Base-by-base conservation (phyloP, 129 eudicot genomes). In the Chrysanthemum makinoi region DNA sequence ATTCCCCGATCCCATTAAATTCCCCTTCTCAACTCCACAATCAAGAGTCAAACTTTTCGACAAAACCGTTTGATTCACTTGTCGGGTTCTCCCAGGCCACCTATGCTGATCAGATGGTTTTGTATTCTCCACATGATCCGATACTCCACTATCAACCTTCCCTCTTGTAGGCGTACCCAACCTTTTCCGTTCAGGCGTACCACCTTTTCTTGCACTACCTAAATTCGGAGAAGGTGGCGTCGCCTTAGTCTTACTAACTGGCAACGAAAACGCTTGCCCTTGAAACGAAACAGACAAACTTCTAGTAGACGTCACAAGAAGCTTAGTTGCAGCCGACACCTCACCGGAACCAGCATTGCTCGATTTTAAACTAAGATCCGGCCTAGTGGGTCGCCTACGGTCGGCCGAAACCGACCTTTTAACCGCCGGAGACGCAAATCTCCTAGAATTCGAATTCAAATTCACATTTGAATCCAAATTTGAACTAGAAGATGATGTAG, bases 241-340 rank as follows among this genome's bases (percentile, higher is more conserved):
- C 53, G 84, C 87, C 78, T 94, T 94, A 10, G 96, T 86, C 74
- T 94, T 94, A 77, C 98, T 85, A 82, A 94, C 66, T 43, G 98
- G 98, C 11, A 94, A 74, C 3, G 96, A 89, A 82, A 87, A 94
- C 3, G 95, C 76, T 52, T 88, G 95, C 17, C 98, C 98, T 77
- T 89, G 98, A 73, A 94, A 94, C 3, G 98, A 94, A 63, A 94
- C 98, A 0, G 98, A 89, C 7, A 94, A 79, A 66, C 98, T 87
- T 79, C 97, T 70, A 10, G 93, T 90, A 44, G 97, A 90, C 48
- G 98, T 94, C 1, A 94, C 88, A 69, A 94, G 78, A 26, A 89
- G 86, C 82, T 87, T 94, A 14, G 87, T 84, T 30, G 98, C 97
- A 39, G 93, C 89, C 49, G 98, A 87, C 57, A 83, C 91, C 62